Conservation (phyloP, 1,284 basidiomycete genomes). For the Tilletia horrida region DNA sequence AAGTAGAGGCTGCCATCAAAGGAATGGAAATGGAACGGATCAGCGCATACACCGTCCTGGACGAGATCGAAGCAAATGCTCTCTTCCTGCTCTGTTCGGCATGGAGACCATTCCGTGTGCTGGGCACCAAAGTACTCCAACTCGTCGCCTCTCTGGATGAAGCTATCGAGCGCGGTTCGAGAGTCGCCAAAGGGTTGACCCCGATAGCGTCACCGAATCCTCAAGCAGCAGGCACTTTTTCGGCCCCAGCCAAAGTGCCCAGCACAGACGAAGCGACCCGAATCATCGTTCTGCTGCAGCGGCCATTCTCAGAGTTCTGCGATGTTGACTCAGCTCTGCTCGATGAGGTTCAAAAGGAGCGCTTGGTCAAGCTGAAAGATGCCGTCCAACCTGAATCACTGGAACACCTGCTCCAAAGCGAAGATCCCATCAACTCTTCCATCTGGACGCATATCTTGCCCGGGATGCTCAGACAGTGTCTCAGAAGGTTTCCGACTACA, state of each 20-base stretch:
- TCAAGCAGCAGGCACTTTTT: not conserved
- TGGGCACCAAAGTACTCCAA: slow-evolving; percentile 40
- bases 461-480: slow-evolving; percentile 53
- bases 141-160: slow-evolving; percentile 50
- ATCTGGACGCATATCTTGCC: slow-evolving; percentile 58
- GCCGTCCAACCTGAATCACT: slow-evolving; percentile 5
- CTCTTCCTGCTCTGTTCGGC: slow-evolving; percentile 71
- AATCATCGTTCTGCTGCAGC: slow-evolving; percentile 43
- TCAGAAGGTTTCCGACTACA: slow-evolving; percentile 54
- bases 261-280: slow-evolving; percentile 36
- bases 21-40: slow-evolving; percentile 42
- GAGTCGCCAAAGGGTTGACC: slow-evolving; percentile 21
- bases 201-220: no score
- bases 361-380: not conserved
- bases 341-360: not conserved
- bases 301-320: slow-evolving; percentile 33
- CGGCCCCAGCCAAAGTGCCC: slow-evolving; percentile 24
- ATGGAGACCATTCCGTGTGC: slow-evolving; percentile 63
- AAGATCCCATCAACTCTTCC: slow-evolving; percentile 55
- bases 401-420: slow-evolving; percentile 56
- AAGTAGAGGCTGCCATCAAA: slow-evolving; percentile 23
- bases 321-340: not conserved
- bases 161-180: slow-evolving; percentile 30
- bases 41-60: slow-evolving; percentile 53
- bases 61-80: slow-evolving; percentile 67